Evolutionary conservation across 2,329 filamentous ascomycete genomes (phyloP), one percentile per base, ranked within the genome.

Genomic region (Ophiostoma sp.): DNA sequence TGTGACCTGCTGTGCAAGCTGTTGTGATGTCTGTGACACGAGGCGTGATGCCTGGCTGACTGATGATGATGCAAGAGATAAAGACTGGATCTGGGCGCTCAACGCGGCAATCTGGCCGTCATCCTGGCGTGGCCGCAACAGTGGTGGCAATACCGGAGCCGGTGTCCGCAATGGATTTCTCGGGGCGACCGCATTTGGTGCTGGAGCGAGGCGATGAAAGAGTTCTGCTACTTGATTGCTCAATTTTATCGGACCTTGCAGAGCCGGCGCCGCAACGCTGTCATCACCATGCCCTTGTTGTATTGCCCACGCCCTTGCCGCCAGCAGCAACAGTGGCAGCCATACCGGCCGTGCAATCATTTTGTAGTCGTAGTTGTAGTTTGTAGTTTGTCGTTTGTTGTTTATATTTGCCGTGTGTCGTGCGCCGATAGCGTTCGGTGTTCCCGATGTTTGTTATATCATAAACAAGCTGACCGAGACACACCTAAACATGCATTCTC

Each of bases 21-120:
- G 77, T 67, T 78, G 77, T 52, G 76, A 77, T 1, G 77, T 76
- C 69, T 78, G 77, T 68, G 75, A 76, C 69, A 78, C 76, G 1
- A 71, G 72, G 11, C 76, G 77, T 39, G 75, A 78, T 33, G 74
- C 72, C 62, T 76, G 70, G 73, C 75, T 77, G 54, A 79, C 67
- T 8, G 73, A 73, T 31, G 75, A 75, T 17, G 77, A 73, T 52
- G 76, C 76, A 48, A 75, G 64, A 67, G 76, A 77, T 27, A 79
- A 74, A 33, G 77, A 77, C 60, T 76, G 74, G 66, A 79, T 75
- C 71, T 77, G 75, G 33, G 72, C 71, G 69, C 75, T 75, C 60
- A 77, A 73, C 6, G 75, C 74, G 57, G 72, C 68, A 41, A 77
- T 71, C 72, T 77, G 75, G 36, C 72, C 74, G 57, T 73, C 68